Evolutionary conservation across 73 alveolate genomes (phyloP), one percentile per base, ranked within the genome.

Genomic region (Paramecium sonneborni): DNA sequence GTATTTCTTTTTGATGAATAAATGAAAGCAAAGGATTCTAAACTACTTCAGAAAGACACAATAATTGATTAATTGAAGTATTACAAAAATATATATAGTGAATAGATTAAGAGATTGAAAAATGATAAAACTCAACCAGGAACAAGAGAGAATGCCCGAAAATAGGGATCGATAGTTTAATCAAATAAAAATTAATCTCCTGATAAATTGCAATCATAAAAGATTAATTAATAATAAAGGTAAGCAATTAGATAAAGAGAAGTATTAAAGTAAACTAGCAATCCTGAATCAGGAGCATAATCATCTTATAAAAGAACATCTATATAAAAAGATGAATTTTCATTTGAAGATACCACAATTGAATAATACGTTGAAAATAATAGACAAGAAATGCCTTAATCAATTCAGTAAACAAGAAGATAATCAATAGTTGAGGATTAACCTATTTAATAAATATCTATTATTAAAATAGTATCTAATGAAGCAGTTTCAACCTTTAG

Each of bases 51-150:
- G 6, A 34, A 72, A 37, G 86, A 37, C 5, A 37, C 35, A 5
- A 9, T 72, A 32, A 72, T 72, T 2, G 57, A 72, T 35, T 38
- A 72, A 72, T 72, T 72, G 20, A 72, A 72, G 84, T 62, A 62
- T 30, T 62, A 10, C 1, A 15, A 6, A 12, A 5, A 30, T 62
- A 2, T 1, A 26, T 30, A 26, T 26, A 62, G 84, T 26, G 84
- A 62, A 62, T 62, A 62, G 84, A 62, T 62, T 2, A 62, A 62
- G 48, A 62, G 48, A 62, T 32, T 62, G 24, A 62, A 62, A 32
- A 3, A 26, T 14, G 84, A 62, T 62, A 62, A 62, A 62, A 62
- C 44, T 32, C 48, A 62, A 62, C 84, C 84, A 30, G 68, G 68
- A 18, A 52, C 68, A 18, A 52, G 68, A 12, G 84, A 52, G 18